Base-by-base conservation (phyloP, 2,329 filamentous ascomycete genomes). In the Polychaeton citri region DNA sequence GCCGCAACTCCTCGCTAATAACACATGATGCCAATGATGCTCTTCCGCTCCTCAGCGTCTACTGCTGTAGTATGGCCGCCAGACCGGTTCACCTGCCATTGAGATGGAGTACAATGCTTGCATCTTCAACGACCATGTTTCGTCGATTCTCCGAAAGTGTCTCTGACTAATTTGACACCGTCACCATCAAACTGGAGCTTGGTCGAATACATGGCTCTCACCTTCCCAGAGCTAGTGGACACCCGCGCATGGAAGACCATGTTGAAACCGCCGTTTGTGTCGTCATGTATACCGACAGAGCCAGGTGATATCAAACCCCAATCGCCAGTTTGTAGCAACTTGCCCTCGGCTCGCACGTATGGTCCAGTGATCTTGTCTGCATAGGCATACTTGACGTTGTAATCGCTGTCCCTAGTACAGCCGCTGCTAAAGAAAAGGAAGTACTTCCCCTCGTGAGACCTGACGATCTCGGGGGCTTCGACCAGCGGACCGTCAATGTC, bases 351-450 rank as follows among this genome's bases (percentile, higher is more conserved):
- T 6, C 55, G 46, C 6, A 35, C 42, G 28, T 57, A 59, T 1
- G 55, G 55, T 0, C 55, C 55, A 0, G 30, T 39, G 39, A 59
- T 39, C 12, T 40, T 41, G 10, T 36, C 33, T 1, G 51, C 43
- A 7, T 46, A 50, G 3, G 55, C 55, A 39, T 59, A 59, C 13
- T 53, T 53, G 34, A 58, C 41, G 19, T 52, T 45, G 41, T 59
- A 59, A 5, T 40, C 37, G 3, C 46, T 38, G 6, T 39, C 35
- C 13, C 49, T 43, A 3, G 53, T 57, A 41, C 55, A 59, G 1
- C 54, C 55, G 9, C 50, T 53, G 5, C 46, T 51, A 48, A 51
- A 59, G 49, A 59, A 59, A 15, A 59, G 47, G 40, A 59, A 55
- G 43, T 57, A 59, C 16, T 43, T 38, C 12, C 51, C 53, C 4